Evolutionary conservation across 352 stramenopile species (phyloP).

Genomic region (Phytophthora constricta): DNA sequence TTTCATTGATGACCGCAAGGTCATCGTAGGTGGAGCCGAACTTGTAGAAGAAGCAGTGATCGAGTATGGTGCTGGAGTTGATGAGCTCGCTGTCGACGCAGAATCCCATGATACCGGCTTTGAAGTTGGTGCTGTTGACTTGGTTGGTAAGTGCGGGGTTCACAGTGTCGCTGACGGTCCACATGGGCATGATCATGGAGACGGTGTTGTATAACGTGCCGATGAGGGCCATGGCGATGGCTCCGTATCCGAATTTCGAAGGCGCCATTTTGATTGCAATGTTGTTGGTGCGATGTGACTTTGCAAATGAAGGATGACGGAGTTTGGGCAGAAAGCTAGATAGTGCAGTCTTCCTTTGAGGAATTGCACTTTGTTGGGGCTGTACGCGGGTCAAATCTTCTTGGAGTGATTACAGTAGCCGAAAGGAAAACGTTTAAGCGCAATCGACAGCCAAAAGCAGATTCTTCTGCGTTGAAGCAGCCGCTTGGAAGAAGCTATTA

Average conservation of each 20-base stretch:
- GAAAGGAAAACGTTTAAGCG: background rate
- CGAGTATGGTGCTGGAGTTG: conserved; percentile 45
- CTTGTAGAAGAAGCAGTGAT: conserved; percentile 75
- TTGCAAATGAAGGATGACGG: background rate
- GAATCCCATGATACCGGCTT: conserved; percentile 27
- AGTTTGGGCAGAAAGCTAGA: background rate
- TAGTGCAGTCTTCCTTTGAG: background rate
- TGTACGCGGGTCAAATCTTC: background rate
- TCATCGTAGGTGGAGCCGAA: conserved; percentile 52
- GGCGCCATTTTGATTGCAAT: conserved; percentile 6
- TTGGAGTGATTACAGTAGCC: conserved; percentile 4
- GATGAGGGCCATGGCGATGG: conserved; percentile 24
- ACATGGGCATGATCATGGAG: conserved; percentile 26
- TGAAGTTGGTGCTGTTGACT: conserved; percentile 30
- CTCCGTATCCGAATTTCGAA: conserved; percentile 22
- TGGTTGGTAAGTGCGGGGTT: conserved; percentile 20
- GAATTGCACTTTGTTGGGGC: background rate
- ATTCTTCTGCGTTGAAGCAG: background rate
- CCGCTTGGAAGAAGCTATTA: background rate
- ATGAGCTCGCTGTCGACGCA: conserved; percentile 60
- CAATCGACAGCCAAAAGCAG: conserved; percentile 1
- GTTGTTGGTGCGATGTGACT: background rate
- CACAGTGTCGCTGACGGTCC: conserved; percentile 21
- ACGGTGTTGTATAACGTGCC: conserved; percentile 30
- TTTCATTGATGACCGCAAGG: conserved; percentile 35